Evolutionary conservation across 768 basidiomycete genomes (phyloP).

Genomic region (Kwoniella sp.): DNA sequence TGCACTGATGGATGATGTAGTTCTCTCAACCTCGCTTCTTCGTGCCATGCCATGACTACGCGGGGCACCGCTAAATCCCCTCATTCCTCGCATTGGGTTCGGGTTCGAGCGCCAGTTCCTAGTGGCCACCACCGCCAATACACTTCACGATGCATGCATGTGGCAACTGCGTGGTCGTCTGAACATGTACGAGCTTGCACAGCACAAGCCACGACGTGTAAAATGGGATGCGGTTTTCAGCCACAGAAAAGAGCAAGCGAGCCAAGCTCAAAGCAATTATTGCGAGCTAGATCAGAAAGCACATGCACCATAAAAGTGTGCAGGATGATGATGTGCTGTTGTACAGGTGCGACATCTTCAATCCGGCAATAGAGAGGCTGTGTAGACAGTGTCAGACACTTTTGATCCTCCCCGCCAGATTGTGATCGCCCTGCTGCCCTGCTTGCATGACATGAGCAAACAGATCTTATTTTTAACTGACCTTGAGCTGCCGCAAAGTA

Average conservation of each 20-base stretch:
- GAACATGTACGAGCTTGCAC: background rate
- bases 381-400: background rate
- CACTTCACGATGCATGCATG: no score
- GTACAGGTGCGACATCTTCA: no score
- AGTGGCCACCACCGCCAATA: background rate
- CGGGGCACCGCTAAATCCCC: background rate
- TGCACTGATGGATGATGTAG: background rate
- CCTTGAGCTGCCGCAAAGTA: slow-evolving; percentile 3
- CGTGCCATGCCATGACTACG: background rate
- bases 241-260: no score
- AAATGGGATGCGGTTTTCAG: no score
- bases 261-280: no score
- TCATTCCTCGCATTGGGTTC: background rate
- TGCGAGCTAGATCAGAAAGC: no score
- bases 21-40: background rate
- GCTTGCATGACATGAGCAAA: no score
- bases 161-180: no score
- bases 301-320: no score
- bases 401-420: background rate
- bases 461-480: no score
- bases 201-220: background rate
- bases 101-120: background rate
- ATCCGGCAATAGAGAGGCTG: background rate
- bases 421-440: no score
- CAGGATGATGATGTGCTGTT: no score